Base-by-base conservation (phyloP, 345 rosid species). In the Salix dunnii region DNA sequence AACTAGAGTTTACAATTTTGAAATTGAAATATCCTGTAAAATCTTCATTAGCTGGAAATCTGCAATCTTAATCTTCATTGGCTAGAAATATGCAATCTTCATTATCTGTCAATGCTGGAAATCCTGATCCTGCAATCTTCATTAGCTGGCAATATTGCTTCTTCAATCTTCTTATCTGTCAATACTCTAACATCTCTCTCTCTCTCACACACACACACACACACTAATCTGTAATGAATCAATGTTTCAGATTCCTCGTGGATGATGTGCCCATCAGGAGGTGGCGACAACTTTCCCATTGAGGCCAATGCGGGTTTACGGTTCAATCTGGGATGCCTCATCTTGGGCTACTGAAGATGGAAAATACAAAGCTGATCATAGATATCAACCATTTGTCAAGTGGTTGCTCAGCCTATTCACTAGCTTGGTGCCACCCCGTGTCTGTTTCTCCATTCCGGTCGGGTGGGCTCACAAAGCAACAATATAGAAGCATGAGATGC, bases 281-380 rank as follows among this genome's bases (percentile, higher is more conserved):
- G 92, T 96, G 93, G 90, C 49, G 0, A 77, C 85, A 6, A 91
- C 99, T 46, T 96, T 91, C 79, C 99, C 99, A 5, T 28, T 87
- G 33, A 91, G 99, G 85, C 97, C 99, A 77, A 93, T 93, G 97
- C 92, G 97, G 96, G 83, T 92, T 3, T 93, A 96, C 76, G 97
- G 98, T 74, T 96, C 99, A 61, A 96, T 96, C 70, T 96, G 99
- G 99, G 99, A 96, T 53, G 99, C 99, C 4, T 93, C 99, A 6
- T 87, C 96, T 2, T 96, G 99, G 99, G 99, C 99, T 9, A 96
- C 99, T 0, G 99, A 96, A 31, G 89, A 96, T 72, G 98, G 99
- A 20, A 96, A 88, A 83, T 96, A 96, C 92, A 96, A 89, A 85
- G 98, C 94, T 0, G 91, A 96, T 67, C 93, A 93, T 20, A 85